Conservation (phyloP, 2,329 filamentous ascomycete species). For the Fusarium sp. region DNA sequence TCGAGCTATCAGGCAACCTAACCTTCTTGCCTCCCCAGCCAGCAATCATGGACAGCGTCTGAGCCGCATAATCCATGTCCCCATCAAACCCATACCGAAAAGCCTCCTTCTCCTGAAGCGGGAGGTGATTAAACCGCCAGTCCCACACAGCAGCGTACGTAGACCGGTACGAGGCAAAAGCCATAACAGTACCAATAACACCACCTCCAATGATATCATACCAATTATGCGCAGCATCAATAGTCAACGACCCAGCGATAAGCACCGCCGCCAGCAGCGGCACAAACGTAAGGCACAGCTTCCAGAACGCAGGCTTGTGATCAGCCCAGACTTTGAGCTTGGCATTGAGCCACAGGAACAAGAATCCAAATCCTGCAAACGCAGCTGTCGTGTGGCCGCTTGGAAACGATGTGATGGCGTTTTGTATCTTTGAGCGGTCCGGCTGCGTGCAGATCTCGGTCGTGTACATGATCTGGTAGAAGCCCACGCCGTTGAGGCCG, state of each 20-base stretch:
- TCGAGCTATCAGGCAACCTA: constrained; percentile 28
- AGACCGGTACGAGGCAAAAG: constrained; percentile 77
- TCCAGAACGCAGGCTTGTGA: constrained; percentile 83
- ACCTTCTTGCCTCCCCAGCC: constrained; percentile 48
- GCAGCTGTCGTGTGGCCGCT: constrained; percentile 82
- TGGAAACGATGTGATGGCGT: constrained; percentile 82
- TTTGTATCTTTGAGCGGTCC: constrained; percentile 62
- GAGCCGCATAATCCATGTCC: constrained; percentile 34
- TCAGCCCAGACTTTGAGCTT: constrained; percentile 84
- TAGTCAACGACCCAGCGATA: constrained; percentile 79
- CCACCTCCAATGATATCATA: constrained; percentile 80
- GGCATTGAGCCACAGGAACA: constrained; percentile 82
- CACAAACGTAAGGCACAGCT: constrained; percentile 68
- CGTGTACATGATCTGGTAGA: constrained; percentile 76
- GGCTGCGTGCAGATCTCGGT: constrained; percentile 76
- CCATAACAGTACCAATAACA: constrained; percentile 76
- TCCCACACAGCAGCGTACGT: constrained; percentile 79
- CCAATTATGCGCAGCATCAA: constrained; percentile 83
- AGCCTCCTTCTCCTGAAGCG: constrained; percentile 62
- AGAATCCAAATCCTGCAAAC: constrained; percentile 79
- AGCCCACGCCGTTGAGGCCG: constrained; percentile 67
- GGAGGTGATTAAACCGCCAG: constrained; percentile 76
- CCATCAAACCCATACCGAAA: constrained; percentile 49
- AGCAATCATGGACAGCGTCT: constrained; percentile 45
- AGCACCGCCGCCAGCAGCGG: constrained; percentile 54